Evolutionary conservation across 2,329 filamentous ascomycete genomes (phyloP).

Genomic region (Penicillium sp.): DNA sequence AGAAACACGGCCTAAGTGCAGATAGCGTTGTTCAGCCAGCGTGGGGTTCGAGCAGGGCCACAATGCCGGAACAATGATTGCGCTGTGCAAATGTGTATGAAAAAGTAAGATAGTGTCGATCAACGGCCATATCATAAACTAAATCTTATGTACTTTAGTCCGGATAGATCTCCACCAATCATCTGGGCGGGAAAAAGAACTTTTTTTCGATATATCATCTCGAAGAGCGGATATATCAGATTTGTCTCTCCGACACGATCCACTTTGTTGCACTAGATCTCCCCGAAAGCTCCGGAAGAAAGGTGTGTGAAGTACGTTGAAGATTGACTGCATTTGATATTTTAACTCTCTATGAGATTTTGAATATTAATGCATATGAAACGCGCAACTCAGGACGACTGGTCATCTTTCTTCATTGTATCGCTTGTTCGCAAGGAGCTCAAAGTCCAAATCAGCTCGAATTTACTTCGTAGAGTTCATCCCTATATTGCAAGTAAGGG

Average conservation of each 20-base stretch:
- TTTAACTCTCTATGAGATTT: background rate
- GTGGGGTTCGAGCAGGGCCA: slow-evolving; percentile 1
- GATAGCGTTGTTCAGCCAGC: background rate
- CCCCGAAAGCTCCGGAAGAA: background rate
- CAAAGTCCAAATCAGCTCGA: background rate
- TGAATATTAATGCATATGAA: too few species aligned
- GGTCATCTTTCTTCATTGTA: background rate
- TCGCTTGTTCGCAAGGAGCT: background rate
- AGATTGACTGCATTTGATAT: background rate
- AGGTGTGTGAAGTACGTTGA: background rate
- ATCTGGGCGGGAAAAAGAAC: background rate
- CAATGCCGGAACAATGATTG: background rate
- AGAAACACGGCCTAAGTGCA: background rate
- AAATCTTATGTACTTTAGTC: background rate
- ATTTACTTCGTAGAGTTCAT: background rate
- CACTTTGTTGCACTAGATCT: slow-evolving; percentile 1
- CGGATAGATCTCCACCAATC: background rate
- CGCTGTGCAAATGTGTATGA: background rate
- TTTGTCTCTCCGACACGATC: background rate
- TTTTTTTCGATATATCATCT: slow-evolving; percentile 2
- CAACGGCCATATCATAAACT: background rate
- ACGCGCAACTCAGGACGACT: too few species aligned
- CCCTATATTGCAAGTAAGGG: slow-evolving; percentile 1
- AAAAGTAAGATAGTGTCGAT: background rate
- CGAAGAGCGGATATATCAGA: slow-evolving; percentile 1